Base-by-base conservation (phyloP, 1,139 yeast genomes). In the Kodamaea suecica region DNA sequence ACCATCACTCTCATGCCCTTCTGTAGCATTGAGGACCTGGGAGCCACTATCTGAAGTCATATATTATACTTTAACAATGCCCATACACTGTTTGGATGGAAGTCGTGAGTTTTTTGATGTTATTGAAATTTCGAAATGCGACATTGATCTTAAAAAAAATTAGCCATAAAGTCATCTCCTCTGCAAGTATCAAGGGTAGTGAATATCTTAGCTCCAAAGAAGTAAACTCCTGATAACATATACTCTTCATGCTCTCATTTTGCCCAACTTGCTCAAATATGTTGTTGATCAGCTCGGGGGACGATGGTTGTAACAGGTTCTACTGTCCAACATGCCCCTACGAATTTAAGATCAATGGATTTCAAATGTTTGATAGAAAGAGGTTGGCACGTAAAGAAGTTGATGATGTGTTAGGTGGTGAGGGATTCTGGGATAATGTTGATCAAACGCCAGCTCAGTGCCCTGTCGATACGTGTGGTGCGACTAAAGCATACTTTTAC, bases 381-480 rank as follows among this genome's bases (percentile, higher is more conserved):
- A 74, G 74, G 41, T 72, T 92, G 53, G 84, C 85, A 25, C 72
- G 95, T 55, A 92, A 92, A 54, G 85, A 87, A 49, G 94, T 92
- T 3, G 99, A 92, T 59, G 98, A 92, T 63, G 96, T 92, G 8
- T 72, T 92, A 17, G 98, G 99, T 40, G 96, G 96, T 27, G 94
- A 82, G 47, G 97, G 96, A 17, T 95, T 97, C 3, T 92, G 98
- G 98, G 98, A 92, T 57, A 90, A 92, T 55, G 98, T 94, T 20
- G 98, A 94, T 55, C 92, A 84, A 52, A 84, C 92, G 0, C 68
- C 78, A 2, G 84, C 92, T 0, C 95, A 92, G 56, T 92, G 98
- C 67, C 96, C 97, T 3, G 70, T 77, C 29, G 95, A 85, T 43
- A 61, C 72, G 1, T 92, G 98, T 67, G 95, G 88, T 31, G 83